Evolutionary conservation across 1,284 basidiomycete species (phyloP).

Genomic region (Tremellales sp.): DNA sequence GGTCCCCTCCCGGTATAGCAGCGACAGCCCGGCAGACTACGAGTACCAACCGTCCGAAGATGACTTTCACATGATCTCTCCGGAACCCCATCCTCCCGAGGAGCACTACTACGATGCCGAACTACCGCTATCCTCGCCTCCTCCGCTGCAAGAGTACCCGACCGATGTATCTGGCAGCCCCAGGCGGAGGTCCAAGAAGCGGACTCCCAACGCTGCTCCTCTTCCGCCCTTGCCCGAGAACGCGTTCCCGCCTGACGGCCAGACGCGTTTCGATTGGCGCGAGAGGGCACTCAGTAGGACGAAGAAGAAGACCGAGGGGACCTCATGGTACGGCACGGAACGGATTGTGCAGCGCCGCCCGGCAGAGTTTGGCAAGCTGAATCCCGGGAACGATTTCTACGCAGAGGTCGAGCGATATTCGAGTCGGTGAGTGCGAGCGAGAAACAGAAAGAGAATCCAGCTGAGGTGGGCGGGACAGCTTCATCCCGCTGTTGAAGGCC

Average conservation of each 20-base stretch:
- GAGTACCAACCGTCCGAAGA: too few relatives aligned
- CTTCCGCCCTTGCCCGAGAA: conserved; percentile 21
- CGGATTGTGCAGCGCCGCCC: conserved; percentile 31
- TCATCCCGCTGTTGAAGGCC: conserved; percentile 58
- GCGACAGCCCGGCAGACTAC: too few relatives aligned
- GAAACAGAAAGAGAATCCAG: background rate
- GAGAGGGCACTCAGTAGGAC: conserved; percentile 2
- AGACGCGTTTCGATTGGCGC: conserved; percentile 42
- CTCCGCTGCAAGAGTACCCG: too few relatives aligned
- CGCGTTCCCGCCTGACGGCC: conserved; percentile 21
- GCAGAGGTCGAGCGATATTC: conserved; percentile 49
- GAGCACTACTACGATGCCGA: too few relatives aligned
- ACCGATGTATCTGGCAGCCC: too few relatives aligned
- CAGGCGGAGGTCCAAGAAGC: too few relatives aligned
- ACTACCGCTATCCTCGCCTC: too few relatives aligned
- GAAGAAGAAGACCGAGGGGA: background rate
- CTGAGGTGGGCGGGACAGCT: conserved; percentile 50
- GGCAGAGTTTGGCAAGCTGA: conserved; percentile 44
- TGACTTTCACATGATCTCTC: too few relatives aligned
- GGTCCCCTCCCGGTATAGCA: too few relatives aligned
- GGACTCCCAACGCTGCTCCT: background rate
- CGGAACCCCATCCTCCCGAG: too few relatives aligned
- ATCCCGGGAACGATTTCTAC: conserved; percentile 48
- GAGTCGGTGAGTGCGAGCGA: conserved; percentile 24
- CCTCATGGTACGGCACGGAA: conserved; percentile 10